These are phyloP conservation scores for Populus davidiana DNA, from an alignment of 345 rosid genomes.

Conservation along the genomic window DNA sequence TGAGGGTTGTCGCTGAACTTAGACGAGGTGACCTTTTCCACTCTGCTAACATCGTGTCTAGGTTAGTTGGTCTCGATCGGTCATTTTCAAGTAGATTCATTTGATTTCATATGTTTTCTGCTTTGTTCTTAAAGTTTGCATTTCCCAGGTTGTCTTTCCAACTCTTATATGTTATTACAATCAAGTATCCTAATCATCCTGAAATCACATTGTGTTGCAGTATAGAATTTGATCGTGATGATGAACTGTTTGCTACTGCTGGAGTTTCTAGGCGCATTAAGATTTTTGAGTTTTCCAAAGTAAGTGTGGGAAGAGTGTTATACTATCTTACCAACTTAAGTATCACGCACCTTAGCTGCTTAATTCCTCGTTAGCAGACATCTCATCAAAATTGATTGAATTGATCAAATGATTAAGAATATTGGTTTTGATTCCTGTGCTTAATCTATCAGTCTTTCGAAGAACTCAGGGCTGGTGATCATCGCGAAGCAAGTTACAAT, in stretches of 20 bases:
- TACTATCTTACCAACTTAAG: no score
- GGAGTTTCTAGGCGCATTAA: constrained; percentile 89
- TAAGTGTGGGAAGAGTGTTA: constrained; percentile 28
- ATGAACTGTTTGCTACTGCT: constrained; percentile 89
- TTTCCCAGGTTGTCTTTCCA: neutral
- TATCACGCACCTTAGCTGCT: no score
- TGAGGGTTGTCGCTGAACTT: constrained; percentile 82
- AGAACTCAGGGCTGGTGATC: no score
- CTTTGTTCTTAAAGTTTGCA: neutral
- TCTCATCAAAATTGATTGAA: no score
- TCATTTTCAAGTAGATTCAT: neutral
- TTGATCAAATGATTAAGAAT: no score
- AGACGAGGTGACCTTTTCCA: constrained; percentile 90
- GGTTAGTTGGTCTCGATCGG: constrained; percentile 34
- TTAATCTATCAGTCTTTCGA: no score
- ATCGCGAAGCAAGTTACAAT: no score
- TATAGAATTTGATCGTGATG: constrained; percentile 92
- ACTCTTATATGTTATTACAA: neutral
- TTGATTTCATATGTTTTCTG: neutral
- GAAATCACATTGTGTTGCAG: constrained; percentile 35
- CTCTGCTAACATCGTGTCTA: constrained; percentile 88
- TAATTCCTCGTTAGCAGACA: no score
- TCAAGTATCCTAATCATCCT: neutral
- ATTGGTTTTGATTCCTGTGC: no score
- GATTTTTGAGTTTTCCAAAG: constrained; percentile 84